phyloP scores from a whole-genome alignment of 164 flowering plant species.

The Umbilicus rupestris region DNA sequence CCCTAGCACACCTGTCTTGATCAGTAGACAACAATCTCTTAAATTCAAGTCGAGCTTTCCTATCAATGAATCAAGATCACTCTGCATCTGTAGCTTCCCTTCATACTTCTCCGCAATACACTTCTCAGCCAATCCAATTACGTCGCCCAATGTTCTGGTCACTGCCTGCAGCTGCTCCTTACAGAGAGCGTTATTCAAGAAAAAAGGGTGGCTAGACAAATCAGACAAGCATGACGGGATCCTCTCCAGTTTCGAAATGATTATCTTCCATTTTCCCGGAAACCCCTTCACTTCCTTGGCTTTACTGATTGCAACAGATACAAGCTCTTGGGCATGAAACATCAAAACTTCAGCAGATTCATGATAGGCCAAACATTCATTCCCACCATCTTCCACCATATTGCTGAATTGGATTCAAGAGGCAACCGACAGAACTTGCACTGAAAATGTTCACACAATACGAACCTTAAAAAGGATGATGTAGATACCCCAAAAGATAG shows the following conservation, averaged over 20 bases:
- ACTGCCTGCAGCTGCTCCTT: conserved; percentile 83
- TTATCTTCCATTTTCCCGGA: conserved; percentile 74
- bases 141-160: conserved; percentile 44
- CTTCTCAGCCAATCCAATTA: conserved; percentile 45
- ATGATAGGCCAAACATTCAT: conserved; percentile 17
- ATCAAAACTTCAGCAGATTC: conserved; percentile 55
- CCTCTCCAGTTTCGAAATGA: conserved; percentile 56
- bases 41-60: conserved; percentile 74
- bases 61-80: conserved; percentile 66
- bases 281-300: conserved; percentile 60
- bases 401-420: background rate
- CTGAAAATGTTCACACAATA: background rate
- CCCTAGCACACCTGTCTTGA: conserved; percentile 81
- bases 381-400: conserved; percentile 51
- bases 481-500: background rate
- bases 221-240: conserved; percentile 68
- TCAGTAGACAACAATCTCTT: conserved; percentile 63
- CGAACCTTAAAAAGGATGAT: background rate
- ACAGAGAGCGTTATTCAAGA: conserved; percentile 74
- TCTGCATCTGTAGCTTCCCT: conserved; percentile 90
- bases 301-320: conserved; percentile 50
- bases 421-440: background rate
- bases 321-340: conserved; percentile 43
- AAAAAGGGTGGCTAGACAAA: conserved; percentile 85
- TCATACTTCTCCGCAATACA: conserved; percentile 53